Base-by-base conservation (phyloP, 768 basidiomycete species). In the Dentipellis sp. region DNA sequence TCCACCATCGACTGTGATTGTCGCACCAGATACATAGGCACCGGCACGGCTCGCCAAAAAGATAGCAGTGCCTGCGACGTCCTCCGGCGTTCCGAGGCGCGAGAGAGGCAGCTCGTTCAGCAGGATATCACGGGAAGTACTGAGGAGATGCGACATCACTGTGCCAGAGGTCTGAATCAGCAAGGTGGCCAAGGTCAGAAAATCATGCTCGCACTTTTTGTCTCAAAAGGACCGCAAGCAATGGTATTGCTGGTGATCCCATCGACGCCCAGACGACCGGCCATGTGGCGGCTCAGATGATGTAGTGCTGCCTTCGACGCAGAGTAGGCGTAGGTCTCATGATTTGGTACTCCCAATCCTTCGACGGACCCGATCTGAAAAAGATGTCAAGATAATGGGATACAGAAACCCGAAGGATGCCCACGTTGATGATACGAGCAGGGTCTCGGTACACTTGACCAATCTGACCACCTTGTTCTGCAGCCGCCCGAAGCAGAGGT, bases 301-400 rank as follows among this genome's bases (percentile, higher is more conserved):
- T 81, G 78, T 53, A 83, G 66, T 3, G 73, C 81, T 5, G 79
- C 81, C 64, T 87, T 87, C n/a, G 78, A 79, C 3, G 82, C 77
- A 35, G 80, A 77, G 63, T 86, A 85, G 0, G 83, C 81, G 58
- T 81, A 85, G 2, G 83, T 85, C 59, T 86, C 81, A 56, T 79
- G 74, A 21, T 71, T 67, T 1, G 81, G 81, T 4, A 83, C 76
- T 17, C 64, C 61, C 3, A 77, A 60, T 10, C 79, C 83, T 62
- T 86, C 84, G 38, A 86, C 75, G 14, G 80, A 83, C 36, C 78
- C 84, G 60, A 79, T 84, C 82, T 85, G 56, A 8, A 22, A 22
- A 39, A 8, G 37, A n/a, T 8, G 48, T 49, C 48, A 49, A 12
- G 48, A 17, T 12, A 4, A 12, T 21, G 21, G 38, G 21, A 16